Evolutionary conservation across 805 yeast species (phyloP).

Genomic region (Jamesozyma jinghongensis): DNA sequence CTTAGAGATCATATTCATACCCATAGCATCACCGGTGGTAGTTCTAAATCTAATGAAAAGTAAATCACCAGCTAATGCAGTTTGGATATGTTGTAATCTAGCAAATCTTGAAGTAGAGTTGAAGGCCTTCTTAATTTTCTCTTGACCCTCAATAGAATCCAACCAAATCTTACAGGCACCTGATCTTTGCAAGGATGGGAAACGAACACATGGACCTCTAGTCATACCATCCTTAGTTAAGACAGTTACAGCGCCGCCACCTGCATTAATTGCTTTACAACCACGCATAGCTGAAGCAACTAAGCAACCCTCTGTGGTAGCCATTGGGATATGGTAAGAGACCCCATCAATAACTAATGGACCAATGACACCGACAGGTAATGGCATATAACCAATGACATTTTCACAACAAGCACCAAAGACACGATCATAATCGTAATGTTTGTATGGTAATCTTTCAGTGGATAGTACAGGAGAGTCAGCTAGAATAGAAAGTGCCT

Average conservation of each 20-base stretch:
- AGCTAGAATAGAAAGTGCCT: slow-evolving; percentile 77
- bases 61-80: slow-evolving; percentile 89
- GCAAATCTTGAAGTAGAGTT: slow-evolving; percentile 97
- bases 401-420: slow-evolving; percentile 99
- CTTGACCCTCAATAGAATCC: slow-evolving; percentile 91
- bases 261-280: slow-evolving; percentile 94
- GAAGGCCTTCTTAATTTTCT: slow-evolving; percentile 73
- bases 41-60: slow-evolving; percentile 89
- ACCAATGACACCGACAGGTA: slow-evolving; percentile 97
- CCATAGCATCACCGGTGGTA: slow-evolving; percentile 99
- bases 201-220: slow-evolving; percentile 97
- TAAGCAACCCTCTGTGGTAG: slow-evolving; percentile 97
- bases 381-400: slow-evolving; percentile 92
- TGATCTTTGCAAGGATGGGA: slow-evolving; percentile 73
- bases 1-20: slow-evolving; percentile 99
- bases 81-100: slow-evolving; percentile 78
- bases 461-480: slow-evolving; percentile 72
- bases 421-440: slow-evolving; percentile 90
- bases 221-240: slow-evolving; percentile 97
- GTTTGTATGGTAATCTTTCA: slow-evolving; percentile 63
- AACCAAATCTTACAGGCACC: slow-evolving; percentile 95
- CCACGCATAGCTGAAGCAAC: slow-evolving; percentile 99
- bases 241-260: slow-evolving; percentile 92
- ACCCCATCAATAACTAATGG: slow-evolving; percentile 87
- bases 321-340: slow-evolving; percentile 92